phyloP scores from a whole-genome alignment of 257 asterid species.

The Euphrasia confusa region DNA sequence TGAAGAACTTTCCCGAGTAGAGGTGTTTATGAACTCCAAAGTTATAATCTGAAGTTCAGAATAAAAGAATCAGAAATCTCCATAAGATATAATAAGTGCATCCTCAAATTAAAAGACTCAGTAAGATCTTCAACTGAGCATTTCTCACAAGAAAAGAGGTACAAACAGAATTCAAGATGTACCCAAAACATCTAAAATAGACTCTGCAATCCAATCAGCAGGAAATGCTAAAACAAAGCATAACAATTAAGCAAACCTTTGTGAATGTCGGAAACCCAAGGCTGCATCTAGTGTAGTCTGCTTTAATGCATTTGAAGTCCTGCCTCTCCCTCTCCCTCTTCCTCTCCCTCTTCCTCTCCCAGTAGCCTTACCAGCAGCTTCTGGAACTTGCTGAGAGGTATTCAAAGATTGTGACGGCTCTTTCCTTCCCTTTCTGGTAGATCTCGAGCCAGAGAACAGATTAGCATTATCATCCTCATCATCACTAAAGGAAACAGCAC shows the following conservation, averaged over 20 bases:
- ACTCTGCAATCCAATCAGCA: constrained; percentile 5
- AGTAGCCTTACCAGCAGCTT: constrained; percentile 52
- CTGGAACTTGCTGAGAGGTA: constrained; percentile 53
- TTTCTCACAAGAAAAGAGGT: constrained; percentile 1
- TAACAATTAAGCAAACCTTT: constrained; percentile 47
- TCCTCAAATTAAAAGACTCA: not conserved
- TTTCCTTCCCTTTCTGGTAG: constrained; percentile 56
- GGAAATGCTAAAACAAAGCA: constrained; percentile 6
- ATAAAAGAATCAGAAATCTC: not conserved
- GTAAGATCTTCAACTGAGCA: constrained; percentile 12
- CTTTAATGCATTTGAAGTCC: constrained; percentile 61
- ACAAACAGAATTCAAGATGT: constrained; percentile 2
- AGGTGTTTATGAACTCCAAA: not conserved
- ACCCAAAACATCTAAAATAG: constrained; percentile 4
- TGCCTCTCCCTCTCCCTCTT: constrained; percentile 85
- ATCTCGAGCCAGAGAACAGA: constrained; percentile 46
- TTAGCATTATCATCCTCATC: constrained; percentile 61
- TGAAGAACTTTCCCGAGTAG: not conserved
- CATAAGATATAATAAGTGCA: constrained; percentile 4
- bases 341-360: constrained; percentile 93
- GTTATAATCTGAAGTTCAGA: too few species aligned
- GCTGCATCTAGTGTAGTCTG: constrained; percentile 89
- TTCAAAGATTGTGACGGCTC: constrained; percentile 55
- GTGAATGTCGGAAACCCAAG: constrained; percentile 73
- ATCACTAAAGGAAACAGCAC: constrained; percentile 72